Percentiles rank a stretch among this genome's conserved stretches.
Evolutionary conservation across 176 grass and related monocot genomes (phyloP).

Genomic region (Cocos nucifera): DNA sequence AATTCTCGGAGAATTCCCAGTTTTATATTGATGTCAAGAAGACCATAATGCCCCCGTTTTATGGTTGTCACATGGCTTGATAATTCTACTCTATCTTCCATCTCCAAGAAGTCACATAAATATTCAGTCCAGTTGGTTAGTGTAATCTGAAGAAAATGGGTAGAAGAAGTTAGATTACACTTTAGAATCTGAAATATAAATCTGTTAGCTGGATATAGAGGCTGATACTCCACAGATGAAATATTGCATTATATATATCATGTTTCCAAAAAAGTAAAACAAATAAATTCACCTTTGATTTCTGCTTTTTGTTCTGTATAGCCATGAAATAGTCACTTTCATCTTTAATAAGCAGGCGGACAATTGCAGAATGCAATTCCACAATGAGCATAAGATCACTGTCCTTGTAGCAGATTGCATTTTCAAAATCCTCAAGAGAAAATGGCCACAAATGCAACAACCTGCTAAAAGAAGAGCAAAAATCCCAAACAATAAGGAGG

Average conservation of each 20-base stretch:
- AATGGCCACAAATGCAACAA: conserved; percentile 67
- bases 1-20: conserved; percentile 61
- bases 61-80: conserved; percentile 44
- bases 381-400: conserved; percentile 57
- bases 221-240: no score
- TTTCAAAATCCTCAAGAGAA: conserved; percentile 74
- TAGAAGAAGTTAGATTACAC: no score
- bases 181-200: no score
- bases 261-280: background rate
- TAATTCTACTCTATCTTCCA: conserved; percentile 43
- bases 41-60: conserved; percentile 76
- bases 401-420: conserved; percentile 77
- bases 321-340: conserved; percentile 48
- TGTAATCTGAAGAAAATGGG: conserved; percentile 36
- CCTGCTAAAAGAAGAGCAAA: conserved; percentile 64
- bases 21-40: conserved; percentile 48
- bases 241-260: no score
- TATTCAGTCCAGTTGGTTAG: conserved; percentile 66
- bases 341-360: conserved; percentile 67
- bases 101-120: conserved; percentile 67
- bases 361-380: conserved; percentile 61
- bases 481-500: conserved; percentile 82
- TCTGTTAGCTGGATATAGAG: no score
- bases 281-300: conserved; percentile 41
- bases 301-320: conserved; percentile 53